These are phyloP conservation scores for Aureobasidium mangrovei DNA, from an alignment of 2,329 filamentous ascomycete genomes.

Conservation along the genomic window DNA sequence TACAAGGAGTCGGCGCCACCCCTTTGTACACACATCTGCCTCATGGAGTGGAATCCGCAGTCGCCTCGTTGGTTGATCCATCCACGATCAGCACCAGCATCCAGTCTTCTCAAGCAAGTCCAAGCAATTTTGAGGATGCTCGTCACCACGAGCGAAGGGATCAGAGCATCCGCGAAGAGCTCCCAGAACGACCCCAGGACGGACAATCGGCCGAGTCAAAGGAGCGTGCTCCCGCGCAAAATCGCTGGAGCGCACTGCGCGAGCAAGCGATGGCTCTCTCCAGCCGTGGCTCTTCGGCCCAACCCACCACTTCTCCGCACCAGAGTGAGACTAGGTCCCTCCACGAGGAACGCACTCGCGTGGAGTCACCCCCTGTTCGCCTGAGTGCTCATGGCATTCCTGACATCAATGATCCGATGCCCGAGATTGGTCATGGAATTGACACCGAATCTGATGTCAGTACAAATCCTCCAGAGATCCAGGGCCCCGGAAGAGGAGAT, in stretches of 20 bases:
- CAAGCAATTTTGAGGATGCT: not conserved
- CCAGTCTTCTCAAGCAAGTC: conserved; percentile 7
- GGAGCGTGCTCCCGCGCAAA: conserved; percentile 21
- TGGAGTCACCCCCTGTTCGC: conserved; percentile 36
- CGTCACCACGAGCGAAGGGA: conserved; percentile 23
- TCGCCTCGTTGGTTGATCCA: conserved; percentile 81
- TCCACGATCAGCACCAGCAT: conserved; percentile 54
- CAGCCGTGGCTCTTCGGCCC: not conserved
- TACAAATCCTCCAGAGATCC: conserved; percentile 55
- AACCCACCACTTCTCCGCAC: not conserved
- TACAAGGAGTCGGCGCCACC: conserved; percentile 63
- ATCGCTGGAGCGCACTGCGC: conserved; percentile 31
- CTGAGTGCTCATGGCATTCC: conserved; percentile 65
- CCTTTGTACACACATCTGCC: conserved; percentile 67
- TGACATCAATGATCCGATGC: conserved; percentile 60
- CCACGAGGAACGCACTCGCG: conserved; percentile 10
- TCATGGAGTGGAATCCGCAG: conserved; percentile 72
- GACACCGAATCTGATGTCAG: conserved; percentile 57
- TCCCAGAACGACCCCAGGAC: conserved; percentile 10
- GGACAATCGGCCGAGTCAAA: not conserved
- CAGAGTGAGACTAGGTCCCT: not conserved
- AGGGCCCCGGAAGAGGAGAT: conserved; percentile 9
- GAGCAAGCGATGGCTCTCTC: conserved; percentile 27
- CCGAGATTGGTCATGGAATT: conserved; percentile 61
- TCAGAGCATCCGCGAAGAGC: conserved; percentile 20